These are phyloP conservation scores for Corynespora cassiicola DNA, from an alignment of 2,329 filamentous ascomycete species.

Conservation along the genomic window DNA sequence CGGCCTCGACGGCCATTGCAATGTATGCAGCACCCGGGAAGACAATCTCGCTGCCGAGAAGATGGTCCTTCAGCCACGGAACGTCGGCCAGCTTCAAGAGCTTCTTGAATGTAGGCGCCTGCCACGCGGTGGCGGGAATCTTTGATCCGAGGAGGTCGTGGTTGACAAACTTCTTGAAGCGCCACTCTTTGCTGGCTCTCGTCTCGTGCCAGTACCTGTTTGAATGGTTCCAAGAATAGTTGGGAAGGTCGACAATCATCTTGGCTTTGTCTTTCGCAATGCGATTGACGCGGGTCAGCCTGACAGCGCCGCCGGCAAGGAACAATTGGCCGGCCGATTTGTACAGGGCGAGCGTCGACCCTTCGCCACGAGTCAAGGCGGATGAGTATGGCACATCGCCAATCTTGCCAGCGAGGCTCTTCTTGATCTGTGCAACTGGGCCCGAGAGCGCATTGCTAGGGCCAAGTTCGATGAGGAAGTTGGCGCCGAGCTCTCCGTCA, in stretches of 20 bases:
- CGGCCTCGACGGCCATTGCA: constrained; percentile 5
- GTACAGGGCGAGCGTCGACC: constrained; percentile 3
- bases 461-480: constrained; percentile 15
- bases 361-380: constrained; percentile 3
- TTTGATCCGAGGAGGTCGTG: constrained; percentile 21
- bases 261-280: not conserved
- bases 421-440: constrained; percentile 12
- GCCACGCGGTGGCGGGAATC: constrained; percentile 3
- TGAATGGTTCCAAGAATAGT: constrained; percentile 18
- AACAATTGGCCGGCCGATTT: constrained; percentile 28
- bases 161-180: constrained; percentile 23
- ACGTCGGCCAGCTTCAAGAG: constrained; percentile 40
- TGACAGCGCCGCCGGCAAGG: constrained; percentile 41
- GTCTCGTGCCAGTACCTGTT: constrained; percentile 16
- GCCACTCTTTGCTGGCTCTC: constrained; percentile 6
- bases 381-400: constrained; percentile 2
- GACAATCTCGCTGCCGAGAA: constrained; percentile 22
- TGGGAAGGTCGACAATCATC: constrained; percentile 15
- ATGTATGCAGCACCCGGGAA: constrained; percentile 37
- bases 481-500: constrained; percentile 1
- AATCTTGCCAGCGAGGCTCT: not conserved
- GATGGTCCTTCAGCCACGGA: constrained; percentile 56
- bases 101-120: constrained; percentile 11
- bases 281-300: constrained; percentile 1
- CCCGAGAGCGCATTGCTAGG: constrained; percentile 12